Evolutionary conservation across 176 grass and related monocot genomes (phyloP).

Genomic region (Dendrocalamus sinicus): DNA sequence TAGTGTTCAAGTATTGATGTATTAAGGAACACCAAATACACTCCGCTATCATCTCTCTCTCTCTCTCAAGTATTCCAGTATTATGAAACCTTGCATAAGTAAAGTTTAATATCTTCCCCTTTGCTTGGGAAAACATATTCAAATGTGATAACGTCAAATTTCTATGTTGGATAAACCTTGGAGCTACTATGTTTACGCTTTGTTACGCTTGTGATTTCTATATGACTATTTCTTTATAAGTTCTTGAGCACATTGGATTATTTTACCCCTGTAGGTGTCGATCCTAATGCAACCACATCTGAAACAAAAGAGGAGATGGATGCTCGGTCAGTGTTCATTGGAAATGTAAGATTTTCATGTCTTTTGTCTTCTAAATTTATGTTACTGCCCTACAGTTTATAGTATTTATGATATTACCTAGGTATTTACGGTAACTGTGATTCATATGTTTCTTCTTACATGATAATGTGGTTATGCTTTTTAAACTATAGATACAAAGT

Average conservation of each 20-base stretch:
- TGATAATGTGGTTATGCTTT: not conserved
- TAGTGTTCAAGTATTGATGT: not conserved
- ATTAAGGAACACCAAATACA: not conserved
- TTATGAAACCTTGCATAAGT: not conserved
- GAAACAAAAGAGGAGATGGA: constrained; percentile 78
- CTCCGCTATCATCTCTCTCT: not conserved
- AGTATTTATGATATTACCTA: not conserved
- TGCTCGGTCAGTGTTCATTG: constrained; percentile 68
- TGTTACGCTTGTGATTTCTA: not conserved
- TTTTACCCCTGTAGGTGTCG: constrained; percentile 41
- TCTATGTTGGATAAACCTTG: not conserved
- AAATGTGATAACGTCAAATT: not conserved
- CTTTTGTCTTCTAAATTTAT: constrained; percentile 20
- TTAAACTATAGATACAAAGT: not conserved
- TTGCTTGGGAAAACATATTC: not conserved
- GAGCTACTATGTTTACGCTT: not conserved
- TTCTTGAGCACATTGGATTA: not conserved
- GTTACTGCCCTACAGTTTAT: not conserved
- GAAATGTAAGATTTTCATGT: constrained; percentile 61
- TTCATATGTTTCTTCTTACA: constrained; percentile 6
- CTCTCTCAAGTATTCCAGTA: not conserved
- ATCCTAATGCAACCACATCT: constrained; percentile 55
- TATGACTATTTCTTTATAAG: not conserved
- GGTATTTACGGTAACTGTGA: not conserved
- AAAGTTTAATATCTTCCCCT: not conserved